Base-by-base conservation (phyloP, 352 stramenopile species). In the Phytophthora cryptogea region DNA sequence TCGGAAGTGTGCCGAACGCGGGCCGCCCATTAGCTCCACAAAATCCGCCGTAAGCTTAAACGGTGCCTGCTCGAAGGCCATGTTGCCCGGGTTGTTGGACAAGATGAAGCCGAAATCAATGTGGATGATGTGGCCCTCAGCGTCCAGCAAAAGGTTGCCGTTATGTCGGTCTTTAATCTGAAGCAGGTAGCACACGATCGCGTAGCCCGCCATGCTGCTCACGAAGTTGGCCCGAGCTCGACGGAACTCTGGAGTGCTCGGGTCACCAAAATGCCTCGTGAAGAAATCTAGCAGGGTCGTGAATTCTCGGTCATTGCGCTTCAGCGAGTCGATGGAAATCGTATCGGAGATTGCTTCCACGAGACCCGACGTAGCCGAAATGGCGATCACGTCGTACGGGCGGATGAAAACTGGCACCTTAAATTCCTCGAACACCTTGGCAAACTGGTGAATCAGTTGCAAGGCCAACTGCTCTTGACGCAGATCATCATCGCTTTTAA, bases 111-210 rank as follows among this genome's bases (percentile, higher is more conserved):
- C 88, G 69, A 96, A 97, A 73, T 99, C 97, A 59, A 99, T 99
- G 69, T 99, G 97, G 51, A 99, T 96, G 54, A 99, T 80, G 67
- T 98, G 95, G 8, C 97, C 97, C 59, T 97, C 91, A 27, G 96
- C 97, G 61, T 98, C 92, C 2, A 99, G 63, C 41, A 99, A 65
- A 63, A 99, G 96, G 68, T 99, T 99, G 49, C 97, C 97, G 70
- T 99, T 99, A 78, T 99, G 97, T 11, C 97, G 80, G 66, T 99
- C 97, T 78, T 99, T 99, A 63, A 99, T 88, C 81, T 99, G 95
- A 43, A 99, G 83, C 20, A 99, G 60, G 71, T 98, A 99, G 67
- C 90, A 98, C 45, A 99, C 81, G 42, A 99, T 96, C 50, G 94
- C 97, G 74, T 97, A 97, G 4, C 80, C 83, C 7, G 87, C 89